phyloP scores from a whole-genome alignment of 2,329 filamentous ascomycete genomes.

The Colletotrichum melonis region DNA sequence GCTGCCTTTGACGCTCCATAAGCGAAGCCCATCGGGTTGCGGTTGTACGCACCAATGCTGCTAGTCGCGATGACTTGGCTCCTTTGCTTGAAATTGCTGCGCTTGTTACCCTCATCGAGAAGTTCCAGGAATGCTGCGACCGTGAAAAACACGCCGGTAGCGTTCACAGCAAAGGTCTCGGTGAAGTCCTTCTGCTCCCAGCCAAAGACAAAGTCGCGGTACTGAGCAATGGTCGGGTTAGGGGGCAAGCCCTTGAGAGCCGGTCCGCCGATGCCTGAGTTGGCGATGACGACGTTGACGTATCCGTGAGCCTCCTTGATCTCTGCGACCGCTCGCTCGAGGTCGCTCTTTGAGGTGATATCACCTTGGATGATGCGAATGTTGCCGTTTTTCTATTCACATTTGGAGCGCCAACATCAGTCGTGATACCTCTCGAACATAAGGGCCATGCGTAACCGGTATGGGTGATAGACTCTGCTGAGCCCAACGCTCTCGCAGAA shows the following conservation, averaged over 20 bases:
- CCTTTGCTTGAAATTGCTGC: conserved; percentile 46
- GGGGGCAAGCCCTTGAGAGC: conserved; percentile 42
- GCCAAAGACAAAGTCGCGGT: conserved; percentile 44
- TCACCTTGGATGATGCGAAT: conserved; percentile 44
- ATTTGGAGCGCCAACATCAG: neutral
- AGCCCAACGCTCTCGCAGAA: neutral
- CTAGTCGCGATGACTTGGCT: conserved; percentile 62
- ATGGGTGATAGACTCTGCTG: too few relatives aligned
- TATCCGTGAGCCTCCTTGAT: conserved; percentile 59
- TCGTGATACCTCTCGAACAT: neutral
- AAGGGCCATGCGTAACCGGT: neutral
- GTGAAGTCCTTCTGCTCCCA: conserved; percentile 60
- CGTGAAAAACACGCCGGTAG: conserved; percentile 74
- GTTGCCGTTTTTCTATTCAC: conserved; percentile 16
- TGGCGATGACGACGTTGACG: conserved; percentile 69
- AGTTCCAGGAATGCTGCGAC: conserved; percentile 76
- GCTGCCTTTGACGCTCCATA: conserved; percentile 75
- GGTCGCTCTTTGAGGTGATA: conserved; percentile 49
- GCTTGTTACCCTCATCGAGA: conserved; percentile 69
- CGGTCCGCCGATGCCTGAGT: conserved; percentile 59
- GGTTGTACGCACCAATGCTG: conserved; percentile 72
- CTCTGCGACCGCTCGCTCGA: conserved; percentile 59
- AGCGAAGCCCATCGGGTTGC: conserved; percentile 68
- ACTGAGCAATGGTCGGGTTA: conserved; percentile 20
- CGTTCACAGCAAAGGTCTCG: conserved; percentile 71